Evolutionary conservation across 805 yeast genomes (phyloP).

Genomic region (Lipomyces yamanashiensis): DNA sequence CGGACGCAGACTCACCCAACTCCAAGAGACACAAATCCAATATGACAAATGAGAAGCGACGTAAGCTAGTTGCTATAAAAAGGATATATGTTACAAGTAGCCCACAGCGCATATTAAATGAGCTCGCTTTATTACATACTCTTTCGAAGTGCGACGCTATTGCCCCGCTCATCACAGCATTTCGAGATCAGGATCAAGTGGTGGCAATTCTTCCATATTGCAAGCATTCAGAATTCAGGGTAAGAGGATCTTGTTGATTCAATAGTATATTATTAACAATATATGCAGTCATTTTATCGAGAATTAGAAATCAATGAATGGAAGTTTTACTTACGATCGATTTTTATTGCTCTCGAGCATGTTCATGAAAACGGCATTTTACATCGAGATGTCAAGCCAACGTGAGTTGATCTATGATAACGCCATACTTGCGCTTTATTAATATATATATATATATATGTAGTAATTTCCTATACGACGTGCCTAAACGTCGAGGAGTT

Average conservation of each 20-base stretch:
- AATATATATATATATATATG: constrained; percentile 47
- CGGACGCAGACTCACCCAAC: background rate
- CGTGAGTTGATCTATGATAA: constrained; percentile 42
- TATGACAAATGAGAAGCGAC: background rate
- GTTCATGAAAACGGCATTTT: constrained; percentile 79
- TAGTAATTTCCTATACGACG: constrained; percentile 72
- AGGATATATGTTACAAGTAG: constrained; percentile 94
- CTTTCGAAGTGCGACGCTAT: constrained; percentile 62
- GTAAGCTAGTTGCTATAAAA: constrained; percentile 75
- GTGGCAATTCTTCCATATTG: constrained; percentile 90
- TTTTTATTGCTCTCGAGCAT: constrained; percentile 73
- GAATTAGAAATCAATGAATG: constrained; percentile 80
- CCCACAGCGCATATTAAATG: constrained; percentile 88
- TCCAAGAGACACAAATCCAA: constrained; percentile 22
- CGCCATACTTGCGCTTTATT: constrained; percentile 39
- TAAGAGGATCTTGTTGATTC: constrained; percentile 7
- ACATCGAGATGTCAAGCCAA: constrained; percentile 92
- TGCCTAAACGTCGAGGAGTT: constrained; percentile 71
- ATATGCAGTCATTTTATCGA: constrained; percentile 63
- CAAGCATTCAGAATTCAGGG: constrained; percentile 85
- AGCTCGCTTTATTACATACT: constrained; percentile 73
- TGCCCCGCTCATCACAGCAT: constrained; percentile 87
- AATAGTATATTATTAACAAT: background rate
- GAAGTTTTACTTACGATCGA: constrained; percentile 75
- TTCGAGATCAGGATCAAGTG: constrained; percentile 88